Evolutionary conservation across 2,329 filamentous ascomycete species (phyloP), one percentile per base, ranked within the genome.

Genomic region (Ceratocystiopsis minuta): DNA sequence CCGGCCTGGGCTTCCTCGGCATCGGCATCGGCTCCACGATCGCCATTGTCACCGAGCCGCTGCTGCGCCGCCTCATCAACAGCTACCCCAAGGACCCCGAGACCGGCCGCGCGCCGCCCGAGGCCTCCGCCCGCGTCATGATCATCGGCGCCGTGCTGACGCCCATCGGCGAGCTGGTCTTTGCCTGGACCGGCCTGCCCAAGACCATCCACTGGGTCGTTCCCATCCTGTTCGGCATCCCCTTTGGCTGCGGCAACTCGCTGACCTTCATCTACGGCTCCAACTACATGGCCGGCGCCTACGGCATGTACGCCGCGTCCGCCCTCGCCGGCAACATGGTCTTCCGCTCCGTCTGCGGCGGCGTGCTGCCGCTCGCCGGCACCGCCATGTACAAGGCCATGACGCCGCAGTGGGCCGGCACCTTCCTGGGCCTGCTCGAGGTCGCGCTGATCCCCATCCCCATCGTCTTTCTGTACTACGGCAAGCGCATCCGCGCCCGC

Each of bases 101-200:
- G 39, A 93, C 84, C 0, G 82, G 81, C 12, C 75, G 75, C 34
- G 69, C 75, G 0, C 67, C 72, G 0, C 86, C 86, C 0, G 87
- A 95, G 59, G 79, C 85, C 1, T 84, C 82, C 49, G 83, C 88
- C 4, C 72, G 75, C 36, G 70, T 90, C 43, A 80, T 94, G 53
- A 83, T 78, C 50, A 72, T 93, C 20, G 83, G 80, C 4, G 74
- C 83, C 0, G 55, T 92, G 2, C 62, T 84, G 1, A 75, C 81
- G 0, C 80, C 85, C 0, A 57, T 83, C 3, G 87, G 86, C 15
- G 79, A 94, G 57, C 70, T 95, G 18, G 80, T 78, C 57, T 95
- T 95, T 54, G 75, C 82, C 0, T 94, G 85, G 85, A 93, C 86
- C 0, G 86, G 78, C 46, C 72, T 85, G 0, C 86, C 86, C 0